Percentiles rank a stretch among this genome's conserved stretches.
phyloP scores from a whole-genome alignment of 768 basidiomycete species.

The Fibroporia radiculosa region DNA sequence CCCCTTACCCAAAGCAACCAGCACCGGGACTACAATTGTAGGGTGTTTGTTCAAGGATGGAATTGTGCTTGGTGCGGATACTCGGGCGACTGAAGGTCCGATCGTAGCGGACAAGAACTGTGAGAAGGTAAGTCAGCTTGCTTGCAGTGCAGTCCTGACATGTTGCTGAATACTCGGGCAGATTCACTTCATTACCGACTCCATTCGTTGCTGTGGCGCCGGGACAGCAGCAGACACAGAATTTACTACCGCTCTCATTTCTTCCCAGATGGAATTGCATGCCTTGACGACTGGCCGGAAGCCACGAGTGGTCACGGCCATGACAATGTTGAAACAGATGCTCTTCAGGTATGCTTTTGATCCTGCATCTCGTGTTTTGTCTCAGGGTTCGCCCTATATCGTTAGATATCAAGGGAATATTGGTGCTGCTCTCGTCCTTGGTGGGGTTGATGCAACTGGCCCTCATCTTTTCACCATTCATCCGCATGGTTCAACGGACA shows the following conservation, averaged over 20 bases:
- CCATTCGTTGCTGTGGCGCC: constrained; percentile 95
- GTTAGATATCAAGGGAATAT: constrained; percentile 79
- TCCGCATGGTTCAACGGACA: constrained; percentile 97
- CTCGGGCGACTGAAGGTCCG: constrained; percentile 86
- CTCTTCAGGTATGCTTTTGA: constrained; percentile 62
- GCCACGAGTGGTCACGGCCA: constrained; percentile 92
- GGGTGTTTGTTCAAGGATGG: constrained; percentile 92
- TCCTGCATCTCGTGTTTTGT: constrained; percentile 1
- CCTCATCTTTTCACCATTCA: constrained; percentile 93
- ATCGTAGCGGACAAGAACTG: constrained; percentile 99
- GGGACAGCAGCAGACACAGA: constrained; percentile 99
- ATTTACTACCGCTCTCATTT: constrained; percentile 90
- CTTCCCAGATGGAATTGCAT: constrained; percentile 93
- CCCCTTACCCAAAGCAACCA: constrained; percentile 75
- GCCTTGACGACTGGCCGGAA: constrained; percentile 84
- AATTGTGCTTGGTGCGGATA: constrained; percentile 93
- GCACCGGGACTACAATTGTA: constrained; percentile 96
- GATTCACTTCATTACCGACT: constrained; percentile 97
- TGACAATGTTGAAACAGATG: constrained; percentile 98
- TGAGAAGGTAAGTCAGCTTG: constrained; percentile 69
- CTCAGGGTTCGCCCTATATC: not conserved
- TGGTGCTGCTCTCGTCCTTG: constrained; percentile 93
- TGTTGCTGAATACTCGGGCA: constrained; percentile 22
- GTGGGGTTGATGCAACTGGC: constrained; percentile 92
- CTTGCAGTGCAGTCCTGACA: not conserved